These are phyloP conservation scores for Mucor racemosus DNA, from an alignment of 371 early-diverging fungal genomes.

Conservation along the genomic window DNA sequence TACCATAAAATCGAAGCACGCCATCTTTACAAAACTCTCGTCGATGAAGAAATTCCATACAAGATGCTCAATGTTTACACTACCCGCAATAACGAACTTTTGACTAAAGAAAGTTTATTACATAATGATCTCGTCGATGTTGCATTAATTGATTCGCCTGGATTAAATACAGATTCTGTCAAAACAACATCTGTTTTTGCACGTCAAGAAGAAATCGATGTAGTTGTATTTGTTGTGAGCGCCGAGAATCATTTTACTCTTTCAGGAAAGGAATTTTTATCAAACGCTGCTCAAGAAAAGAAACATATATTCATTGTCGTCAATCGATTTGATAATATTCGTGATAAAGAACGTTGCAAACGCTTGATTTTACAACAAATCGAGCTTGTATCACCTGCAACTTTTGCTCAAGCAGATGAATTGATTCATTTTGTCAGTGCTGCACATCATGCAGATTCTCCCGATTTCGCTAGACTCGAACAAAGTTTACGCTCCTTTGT, in stretches of 20 bases:
- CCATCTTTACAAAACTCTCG: slow-evolving; percentile 63
- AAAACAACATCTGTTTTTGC: slow-evolving; percentile 96
- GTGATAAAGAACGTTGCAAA: slow-evolving; percentile 91
- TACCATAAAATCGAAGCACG: slow-evolving; percentile 72
- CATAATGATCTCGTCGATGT: slow-evolving; percentile 93
- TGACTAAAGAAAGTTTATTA: slow-evolving; percentile 67
- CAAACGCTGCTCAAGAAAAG: slow-evolving; percentile 96
- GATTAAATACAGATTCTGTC: slow-evolving; percentile 96
- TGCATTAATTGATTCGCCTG: slow-evolving; percentile 96
- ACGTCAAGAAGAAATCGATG: slow-evolving; percentile 97
- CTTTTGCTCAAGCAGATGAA: slow-evolving; percentile 88
- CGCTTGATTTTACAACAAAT: slow-evolving; percentile 94
- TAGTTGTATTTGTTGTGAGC: slow-evolving; percentile 97
- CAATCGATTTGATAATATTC: slow-evolving; percentile 95
- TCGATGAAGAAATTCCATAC: slow-evolving; percentile 67
- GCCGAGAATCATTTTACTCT: slow-evolving; percentile 98
- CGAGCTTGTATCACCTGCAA: slow-evolving; percentile 87
- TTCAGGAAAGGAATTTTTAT: slow-evolving; percentile 94
- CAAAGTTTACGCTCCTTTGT: slow-evolving; percentile 87
- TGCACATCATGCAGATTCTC: slow-evolving; percentile 54
- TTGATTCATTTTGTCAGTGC: slow-evolving; percentile 97
- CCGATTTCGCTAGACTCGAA: slow-evolving; percentile 83
- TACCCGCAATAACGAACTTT: slow-evolving; percentile 47
- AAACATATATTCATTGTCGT: slow-evolving; percentile 97
- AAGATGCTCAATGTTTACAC: slow-evolving; percentile 92